Evolutionary conservation across 2,329 filamentous ascomycete genomes (phyloP).

Genomic region (Trichoderma simmonsii): DNA sequence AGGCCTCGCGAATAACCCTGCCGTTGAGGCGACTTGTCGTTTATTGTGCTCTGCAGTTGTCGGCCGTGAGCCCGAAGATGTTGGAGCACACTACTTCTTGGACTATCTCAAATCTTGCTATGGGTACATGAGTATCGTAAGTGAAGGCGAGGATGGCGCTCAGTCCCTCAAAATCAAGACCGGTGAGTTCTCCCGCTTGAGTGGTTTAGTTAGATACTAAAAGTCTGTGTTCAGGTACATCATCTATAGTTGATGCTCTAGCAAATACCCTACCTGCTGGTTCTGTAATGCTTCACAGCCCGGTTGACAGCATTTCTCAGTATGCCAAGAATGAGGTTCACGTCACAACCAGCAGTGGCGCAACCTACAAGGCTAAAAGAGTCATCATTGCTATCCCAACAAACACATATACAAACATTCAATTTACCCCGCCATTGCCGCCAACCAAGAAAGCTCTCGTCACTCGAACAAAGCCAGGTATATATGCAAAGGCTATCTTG

Average conservation of each 20-base stretch:
- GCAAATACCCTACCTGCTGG: not conserved
- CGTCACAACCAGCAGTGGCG: constrained; percentile 20
- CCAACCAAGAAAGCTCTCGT: constrained; percentile 27
- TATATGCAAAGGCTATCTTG: constrained; percentile 38
- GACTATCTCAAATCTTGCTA: not conserved
- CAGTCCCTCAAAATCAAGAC: not conserved
- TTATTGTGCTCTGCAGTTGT: not conserved
- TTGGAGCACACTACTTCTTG: not conserved
- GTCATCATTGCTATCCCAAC: constrained; percentile 29
- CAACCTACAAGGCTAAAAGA: constrained; percentile 22
- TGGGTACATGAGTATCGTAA: not conserved
- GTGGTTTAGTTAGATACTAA: not conserved
- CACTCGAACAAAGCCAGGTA: constrained; percentile 31
- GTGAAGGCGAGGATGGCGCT: not conserved
- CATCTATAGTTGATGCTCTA: not conserved
- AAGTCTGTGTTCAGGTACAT: not conserved
- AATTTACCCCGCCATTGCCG: constrained; percentile 26
- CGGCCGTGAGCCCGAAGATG: not conserved
- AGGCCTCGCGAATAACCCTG: not conserved
- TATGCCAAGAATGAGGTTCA: constrained; percentile 1
- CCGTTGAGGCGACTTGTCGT: not conserved
- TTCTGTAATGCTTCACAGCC: constrained; percentile 23
- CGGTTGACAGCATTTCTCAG: constrained; percentile 19
- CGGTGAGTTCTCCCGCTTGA: not conserved
- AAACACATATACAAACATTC: not conserved